Conservation (phyloP, 2,329 filamentous ascomycete species). For the Exophiala viscosa region DNA sequence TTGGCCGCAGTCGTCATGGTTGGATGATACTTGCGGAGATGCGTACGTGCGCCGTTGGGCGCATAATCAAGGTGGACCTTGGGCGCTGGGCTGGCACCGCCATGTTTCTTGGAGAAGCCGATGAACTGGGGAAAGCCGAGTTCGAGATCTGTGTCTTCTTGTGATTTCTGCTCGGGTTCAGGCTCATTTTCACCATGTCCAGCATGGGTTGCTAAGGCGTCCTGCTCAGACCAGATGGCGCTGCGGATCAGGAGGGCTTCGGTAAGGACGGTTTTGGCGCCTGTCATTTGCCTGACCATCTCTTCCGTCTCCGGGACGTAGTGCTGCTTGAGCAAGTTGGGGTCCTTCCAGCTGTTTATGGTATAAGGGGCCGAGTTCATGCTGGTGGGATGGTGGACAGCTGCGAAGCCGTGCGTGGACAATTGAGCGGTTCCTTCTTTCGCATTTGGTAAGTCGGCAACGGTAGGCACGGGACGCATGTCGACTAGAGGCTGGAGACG, state of each 20-base stretch:
- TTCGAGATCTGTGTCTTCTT: slow-evolving; percentile 23
- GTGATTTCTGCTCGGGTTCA: slow-evolving; percentile 1
- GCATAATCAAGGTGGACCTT: slow-evolving; percentile 33
- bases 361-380: slow-evolving; percentile 28
- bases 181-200: slow-evolving; percentile 15
- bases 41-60: slow-evolving; percentile 29
- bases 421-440: slow-evolving; percentile 16
- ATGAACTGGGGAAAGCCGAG: slow-evolving; percentile 28
- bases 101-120: slow-evolving; percentile 23
- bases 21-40: slow-evolving; percentile 30
- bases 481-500: slow-evolving; percentile 21
- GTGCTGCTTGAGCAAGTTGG: slow-evolving; percentile 23
- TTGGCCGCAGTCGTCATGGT: slow-evolving; percentile 20
- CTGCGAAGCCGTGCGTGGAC: slow-evolving; percentile 20
- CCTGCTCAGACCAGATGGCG: slow-evolving; percentile 27
- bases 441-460: slow-evolving; percentile 12
- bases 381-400: slow-evolving; percentile 20
- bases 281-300: slow-evolving; percentile 30
- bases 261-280: slow-evolving; percentile 29
- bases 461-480: slow-evolving; percentile 22
- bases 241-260: slow-evolving; percentile 29
- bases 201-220: slow-evolving; percentile 26
- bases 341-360: slow-evolving; percentile 26
- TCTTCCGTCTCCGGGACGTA: slow-evolving; percentile 30
- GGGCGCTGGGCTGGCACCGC: slow-evolving; percentile 29